A percentile compares a stretch with the other conserved stretches of the same genome.
Conservation (phyloP, 202 grass and related monocot species). For the Schoenoplectus tabernaemontani region DNA sequence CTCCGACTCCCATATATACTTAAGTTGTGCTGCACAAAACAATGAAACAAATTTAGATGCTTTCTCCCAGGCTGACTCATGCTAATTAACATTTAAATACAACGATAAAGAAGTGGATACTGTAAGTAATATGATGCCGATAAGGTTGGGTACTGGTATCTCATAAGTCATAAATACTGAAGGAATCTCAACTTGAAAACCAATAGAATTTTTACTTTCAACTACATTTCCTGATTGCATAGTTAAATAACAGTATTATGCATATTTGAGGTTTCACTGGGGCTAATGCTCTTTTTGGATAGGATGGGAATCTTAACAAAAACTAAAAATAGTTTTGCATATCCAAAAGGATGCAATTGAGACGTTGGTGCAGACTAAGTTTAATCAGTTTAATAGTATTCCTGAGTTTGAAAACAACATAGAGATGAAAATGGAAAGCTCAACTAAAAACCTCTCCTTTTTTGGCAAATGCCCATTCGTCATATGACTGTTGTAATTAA, state of each 20-base stretch:
- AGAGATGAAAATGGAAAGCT: not conserved
- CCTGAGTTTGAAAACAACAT: not conserved
- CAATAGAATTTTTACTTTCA: not conserved
- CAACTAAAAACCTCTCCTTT: not conserved
- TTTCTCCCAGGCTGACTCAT: not conserved
- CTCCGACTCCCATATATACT: conserved; percentile 77
- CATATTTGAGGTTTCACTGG: not conserved
- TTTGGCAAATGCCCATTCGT: not conserved
- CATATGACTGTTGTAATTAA: not conserved
- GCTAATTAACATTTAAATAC: not conserved
- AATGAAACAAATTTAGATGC: not conserved
- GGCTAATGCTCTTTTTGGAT: too few species aligned
- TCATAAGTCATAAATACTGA: not conserved
- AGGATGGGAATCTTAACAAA: not conserved
- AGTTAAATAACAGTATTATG: not conserved
- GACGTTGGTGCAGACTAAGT: not conserved
- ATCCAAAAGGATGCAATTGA: not conserved
- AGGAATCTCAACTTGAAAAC: not conserved
- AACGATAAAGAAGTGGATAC: not conserved
- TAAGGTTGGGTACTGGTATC: not conserved
- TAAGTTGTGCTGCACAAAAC: conserved; percentile 50
- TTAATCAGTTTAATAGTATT: not conserved
- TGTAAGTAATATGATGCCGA: not conserved
- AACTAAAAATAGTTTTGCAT: not conserved
- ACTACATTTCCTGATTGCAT: not conserved